Evolutionary conservation across 768 basidiomycete species (phyloP), one percentile per base, ranked within the genome.

Genomic region (Amyloporia xantha): DNA sequence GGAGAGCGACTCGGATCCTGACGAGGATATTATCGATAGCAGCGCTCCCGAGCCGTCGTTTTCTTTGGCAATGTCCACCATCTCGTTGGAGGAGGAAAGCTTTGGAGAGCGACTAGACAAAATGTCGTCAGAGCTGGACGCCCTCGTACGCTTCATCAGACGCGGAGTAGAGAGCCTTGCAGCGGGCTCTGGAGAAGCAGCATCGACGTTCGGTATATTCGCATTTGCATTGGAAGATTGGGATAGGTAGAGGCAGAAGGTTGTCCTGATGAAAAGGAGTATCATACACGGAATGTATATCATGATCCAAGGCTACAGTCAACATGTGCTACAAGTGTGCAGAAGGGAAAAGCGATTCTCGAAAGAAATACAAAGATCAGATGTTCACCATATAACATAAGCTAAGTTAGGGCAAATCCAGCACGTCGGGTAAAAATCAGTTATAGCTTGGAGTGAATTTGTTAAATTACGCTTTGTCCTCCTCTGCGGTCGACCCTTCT

Each of bases 181-280:
- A 10, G 76, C 76, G 35, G 80, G 82, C 0, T 62, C 69, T n/a
- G 72, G 73, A 15, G 81, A 82, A 44, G 77, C 73, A 23, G 78
- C 82, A 10, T 63, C 80, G 24, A 70, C 81, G 1, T 90, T 87
- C 60, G 82, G 78, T 1, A 73, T 86, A 26, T 68, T 91, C 44
- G 84, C 86, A 9, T 91, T 91, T 62, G 71, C 77, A 36, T 67
- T 91, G 50, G 84, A 90, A 46, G 87, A 88, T 60, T 91, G 87
- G 86, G 86, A 87, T 64, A 53, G 57, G 51, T 69, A 61, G 50
- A n/a, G 21, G 17, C 21, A n/a, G 9, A n/a, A 9, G n/a, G 33
- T 35, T 35, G 33, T n/a, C 10, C 9, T 35, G 33, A 9, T 35
- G n/a, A 9, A 41, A 41, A 41, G 4, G 17, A 7, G 21, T n/a